These are phyloP conservation scores for Coccomyxa subellipsoidea DNA, from an alignment of 163 green algal genomes.

Conservation along the genomic window DNA sequence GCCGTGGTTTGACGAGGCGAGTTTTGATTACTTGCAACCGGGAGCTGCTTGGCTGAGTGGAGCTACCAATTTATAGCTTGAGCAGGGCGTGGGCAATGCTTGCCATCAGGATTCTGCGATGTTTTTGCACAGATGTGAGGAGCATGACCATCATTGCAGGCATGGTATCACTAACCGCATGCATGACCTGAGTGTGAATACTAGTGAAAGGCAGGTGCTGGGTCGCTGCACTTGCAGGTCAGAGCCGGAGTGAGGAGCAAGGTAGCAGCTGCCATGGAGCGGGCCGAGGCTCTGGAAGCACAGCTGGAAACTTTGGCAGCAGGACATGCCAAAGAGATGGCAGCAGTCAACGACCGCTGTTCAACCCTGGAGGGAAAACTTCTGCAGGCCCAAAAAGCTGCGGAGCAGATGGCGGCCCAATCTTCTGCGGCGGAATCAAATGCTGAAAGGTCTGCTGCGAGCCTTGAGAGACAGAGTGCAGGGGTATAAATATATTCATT, in stretches of 20 bases:
- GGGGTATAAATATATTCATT: background rate
- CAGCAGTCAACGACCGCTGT: background rate
- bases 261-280: slow-evolving; percentile 38
- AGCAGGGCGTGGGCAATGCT: too few species aligned
- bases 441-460: background rate
- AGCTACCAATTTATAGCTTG: too few species aligned
- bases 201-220: too few species aligned
- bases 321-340: background rate
- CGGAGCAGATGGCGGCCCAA: background rate
- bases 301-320: slow-evolving; percentile 23
- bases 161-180: too few species aligned
- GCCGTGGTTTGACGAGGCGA: slow-evolving; percentile 67
- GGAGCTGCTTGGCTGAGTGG: too few species aligned
- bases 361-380: background rate
- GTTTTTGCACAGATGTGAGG: too few species aligned
- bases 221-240: slow-evolving; percentile 38
- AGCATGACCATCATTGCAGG: too few species aligned
- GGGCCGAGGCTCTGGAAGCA: slow-evolving; percentile 27
- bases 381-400: background rate
- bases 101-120: too few species aligned
- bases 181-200: too few species aligned
- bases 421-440: background rate
- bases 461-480: background rate
- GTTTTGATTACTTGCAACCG: too few species aligned
- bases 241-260: slow-evolving; percentile 40